These are phyloP conservation scores for Aureobasidium sp. DNA, from an alignment of 2,329 filamentous ascomycete genomes.

Conservation along the genomic window DNA sequence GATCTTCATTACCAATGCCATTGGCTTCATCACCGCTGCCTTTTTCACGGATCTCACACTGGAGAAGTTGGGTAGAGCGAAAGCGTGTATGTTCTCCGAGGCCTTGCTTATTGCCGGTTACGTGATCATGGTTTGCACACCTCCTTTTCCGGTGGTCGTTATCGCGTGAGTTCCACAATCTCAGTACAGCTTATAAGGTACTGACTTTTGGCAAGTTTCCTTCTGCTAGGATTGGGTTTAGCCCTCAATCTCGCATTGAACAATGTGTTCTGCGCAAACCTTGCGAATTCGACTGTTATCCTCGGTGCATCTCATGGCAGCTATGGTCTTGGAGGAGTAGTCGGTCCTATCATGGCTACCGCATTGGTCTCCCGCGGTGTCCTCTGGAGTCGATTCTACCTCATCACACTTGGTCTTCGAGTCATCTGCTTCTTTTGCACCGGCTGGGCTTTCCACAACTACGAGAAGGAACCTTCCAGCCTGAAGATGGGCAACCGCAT, in stretches of 20 bases:
- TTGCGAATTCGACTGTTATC: constrained; percentile 42
- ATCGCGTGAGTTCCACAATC: constrained; percentile 27
- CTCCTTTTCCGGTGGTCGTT: constrained; percentile 62
- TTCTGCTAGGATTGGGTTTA: constrained; percentile 51
- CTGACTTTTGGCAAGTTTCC: constrained; percentile 42
- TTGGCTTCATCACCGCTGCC: constrained; percentile 68
- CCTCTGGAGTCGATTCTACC: constrained; percentile 67
- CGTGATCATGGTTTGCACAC: constrained; percentile 55
- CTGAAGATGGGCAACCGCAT: constrained; percentile 34
- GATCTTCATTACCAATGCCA: constrained; percentile 70
- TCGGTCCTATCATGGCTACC: constrained; percentile 67
- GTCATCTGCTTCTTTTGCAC: constrained; percentile 49
- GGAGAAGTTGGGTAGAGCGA: constrained; percentile 55
- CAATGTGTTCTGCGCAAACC: constrained; percentile 48
- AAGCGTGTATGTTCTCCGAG: constrained; percentile 52
- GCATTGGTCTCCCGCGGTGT: constrained; percentile 54
- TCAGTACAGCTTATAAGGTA: not conserved
- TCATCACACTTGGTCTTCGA: constrained; percentile 53
- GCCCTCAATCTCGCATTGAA: constrained; percentile 45
- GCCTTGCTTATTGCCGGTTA: constrained; percentile 51
- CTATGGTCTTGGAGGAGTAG: constrained; percentile 43
- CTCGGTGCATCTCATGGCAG: constrained; percentile 57
- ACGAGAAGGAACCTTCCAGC: constrained; percentile 51
- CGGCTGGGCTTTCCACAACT: constrained; percentile 61
- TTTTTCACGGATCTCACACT: constrained; percentile 58